phyloP scores from a whole-genome alignment of 805 yeast species.

The Myxozyma sirexii region DNA sequence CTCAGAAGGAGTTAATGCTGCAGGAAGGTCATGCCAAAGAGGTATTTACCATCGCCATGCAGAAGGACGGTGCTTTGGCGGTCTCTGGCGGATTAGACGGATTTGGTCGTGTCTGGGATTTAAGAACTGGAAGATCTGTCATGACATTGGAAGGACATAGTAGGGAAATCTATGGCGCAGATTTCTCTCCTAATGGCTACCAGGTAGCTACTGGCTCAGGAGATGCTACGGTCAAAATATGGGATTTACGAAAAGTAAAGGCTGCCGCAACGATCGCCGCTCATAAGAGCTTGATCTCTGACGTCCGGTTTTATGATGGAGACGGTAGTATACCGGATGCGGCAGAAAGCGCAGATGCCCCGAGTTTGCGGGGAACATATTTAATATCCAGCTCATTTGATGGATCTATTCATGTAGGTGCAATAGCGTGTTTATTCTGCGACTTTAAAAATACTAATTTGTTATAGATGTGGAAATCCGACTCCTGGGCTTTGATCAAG shows the following conservation, averaged over 20 bases:
- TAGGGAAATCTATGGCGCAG: slow-evolving; percentile 67
- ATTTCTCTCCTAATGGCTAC: slow-evolving; percentile 76
- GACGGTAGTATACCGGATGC: slow-evolving; percentile 34
- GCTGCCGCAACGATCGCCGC: slow-evolving; percentile 60
- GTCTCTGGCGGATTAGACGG: slow-evolving; percentile 82
- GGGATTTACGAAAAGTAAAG: slow-evolving; percentile 74
- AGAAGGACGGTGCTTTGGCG: slow-evolving; percentile 72
- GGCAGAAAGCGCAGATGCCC: slow-evolving; percentile 42
- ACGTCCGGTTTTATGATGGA: slow-evolving; percentile 53
- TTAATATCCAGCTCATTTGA: slow-evolving; percentile 73
- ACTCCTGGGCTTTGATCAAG: slow-evolving; percentile 64
- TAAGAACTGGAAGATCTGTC: slow-evolving; percentile 72
- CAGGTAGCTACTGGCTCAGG: slow-evolving; percentile 82
- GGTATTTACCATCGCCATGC: slow-evolving; percentile 62
- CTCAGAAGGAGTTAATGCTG: slow-evolving; percentile 53
- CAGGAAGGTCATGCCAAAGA: slow-evolving; percentile 90
- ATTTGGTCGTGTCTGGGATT: slow-evolving; percentile 77
- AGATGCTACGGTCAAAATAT: slow-evolving; percentile 75
- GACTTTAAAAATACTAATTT: not conserved
- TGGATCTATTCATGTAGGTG: slow-evolving; percentile 52
- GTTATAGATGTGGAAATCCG: slow-evolving; percentile 57
- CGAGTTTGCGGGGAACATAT: slow-evolving; percentile 49
- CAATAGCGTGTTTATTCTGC: not conserved
- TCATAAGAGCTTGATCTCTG: slow-evolving; percentile 73
- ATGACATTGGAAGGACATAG: slow-evolving; percentile 67